A percentile compares a stretch with the other conserved stretches of the same genome.
phyloP scores from a whole-genome alignment of 23 red algal species.

The Rhodosorus marinus region DNA sequence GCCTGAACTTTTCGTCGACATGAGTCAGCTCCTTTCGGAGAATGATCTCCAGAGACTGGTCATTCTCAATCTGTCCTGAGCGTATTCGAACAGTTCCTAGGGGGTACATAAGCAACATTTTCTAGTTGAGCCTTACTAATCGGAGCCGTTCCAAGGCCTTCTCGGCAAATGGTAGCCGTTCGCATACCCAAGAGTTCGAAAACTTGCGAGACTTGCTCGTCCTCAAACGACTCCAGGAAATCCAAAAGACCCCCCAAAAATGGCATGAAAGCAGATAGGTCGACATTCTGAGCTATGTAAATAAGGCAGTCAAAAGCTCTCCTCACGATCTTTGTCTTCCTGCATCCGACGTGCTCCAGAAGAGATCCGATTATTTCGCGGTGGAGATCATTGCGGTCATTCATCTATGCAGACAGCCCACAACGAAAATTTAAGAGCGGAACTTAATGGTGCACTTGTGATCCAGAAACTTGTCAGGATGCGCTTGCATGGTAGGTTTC shows the following conservation, averaged over 20 bases:
- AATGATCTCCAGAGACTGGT: conserved; percentile 38
- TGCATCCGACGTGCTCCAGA: conserved; percentile 26
- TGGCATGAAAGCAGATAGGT: conserved; percentile 18
- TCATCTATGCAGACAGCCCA: no score
- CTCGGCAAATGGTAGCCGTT: neutral
- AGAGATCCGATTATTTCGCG: conserved; percentile 18
- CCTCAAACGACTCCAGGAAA: conserved; percentile 30
- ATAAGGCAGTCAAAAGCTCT: conserved; percentile 27
- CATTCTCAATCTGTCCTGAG: no score
- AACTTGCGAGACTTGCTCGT: conserved; percentile 26
- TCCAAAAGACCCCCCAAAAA: conserved; percentile 27
- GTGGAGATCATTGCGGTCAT: no score
- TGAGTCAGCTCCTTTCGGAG: conserved; percentile 39
- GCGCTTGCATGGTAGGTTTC: no score
- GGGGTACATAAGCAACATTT: neutral
- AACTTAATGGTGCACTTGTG: no score
- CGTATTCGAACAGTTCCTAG: neutral
- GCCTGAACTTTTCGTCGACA: conserved; percentile 16
- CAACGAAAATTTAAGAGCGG: no score
- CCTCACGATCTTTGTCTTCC: conserved; percentile 8
- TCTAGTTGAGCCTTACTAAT: neutral
- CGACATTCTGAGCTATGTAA: conserved; percentile 9
- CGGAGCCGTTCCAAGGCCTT: neutral
- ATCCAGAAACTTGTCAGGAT: no score
- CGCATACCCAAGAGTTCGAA: conserved; percentile 23